Evolutionary conservation across 2,329 filamentous ascomycete species (phyloP).

Genomic region (Colletotrichum lupini): DNA sequence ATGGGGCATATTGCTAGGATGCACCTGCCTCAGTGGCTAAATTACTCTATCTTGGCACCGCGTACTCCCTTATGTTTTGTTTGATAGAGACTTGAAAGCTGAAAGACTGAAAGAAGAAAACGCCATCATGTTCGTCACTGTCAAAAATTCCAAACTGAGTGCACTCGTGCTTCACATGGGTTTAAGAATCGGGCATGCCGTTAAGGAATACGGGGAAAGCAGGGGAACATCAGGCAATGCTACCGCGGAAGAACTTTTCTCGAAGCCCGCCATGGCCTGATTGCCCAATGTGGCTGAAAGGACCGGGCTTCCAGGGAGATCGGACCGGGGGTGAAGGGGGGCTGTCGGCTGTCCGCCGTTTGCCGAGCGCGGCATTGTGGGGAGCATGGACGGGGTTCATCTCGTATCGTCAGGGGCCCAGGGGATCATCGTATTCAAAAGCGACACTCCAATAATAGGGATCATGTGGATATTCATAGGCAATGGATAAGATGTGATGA

Average conservation of each 20-base stretch:
- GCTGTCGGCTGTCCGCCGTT: neutral
- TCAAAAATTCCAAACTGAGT: neutral
- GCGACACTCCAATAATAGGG: conserved; percentile 21
- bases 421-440: neutral
- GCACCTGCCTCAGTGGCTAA: neutral
- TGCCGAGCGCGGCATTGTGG: conserved; percentile 20
- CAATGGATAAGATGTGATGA: neutral
- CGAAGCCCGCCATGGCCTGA: neutral
- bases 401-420: conserved; percentile 11
- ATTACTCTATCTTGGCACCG: neutral
- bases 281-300: neutral
- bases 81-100: neutral
- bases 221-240: neutral
- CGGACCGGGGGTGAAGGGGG: conserved; percentile 6
- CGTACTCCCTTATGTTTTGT: neutral
- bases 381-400: conserved; percentile 25
- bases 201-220: neutral
- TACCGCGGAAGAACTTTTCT: neutral
- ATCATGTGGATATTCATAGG: neutral
- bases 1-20: neutral
- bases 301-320: neutral
- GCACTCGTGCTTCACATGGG: neutral
- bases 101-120: neutral
- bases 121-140: neutral
- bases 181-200: neutral